Conservation (phyloP, 2,329 filamentous ascomycete genomes). For the Xylariaceae sp. region DNA sequence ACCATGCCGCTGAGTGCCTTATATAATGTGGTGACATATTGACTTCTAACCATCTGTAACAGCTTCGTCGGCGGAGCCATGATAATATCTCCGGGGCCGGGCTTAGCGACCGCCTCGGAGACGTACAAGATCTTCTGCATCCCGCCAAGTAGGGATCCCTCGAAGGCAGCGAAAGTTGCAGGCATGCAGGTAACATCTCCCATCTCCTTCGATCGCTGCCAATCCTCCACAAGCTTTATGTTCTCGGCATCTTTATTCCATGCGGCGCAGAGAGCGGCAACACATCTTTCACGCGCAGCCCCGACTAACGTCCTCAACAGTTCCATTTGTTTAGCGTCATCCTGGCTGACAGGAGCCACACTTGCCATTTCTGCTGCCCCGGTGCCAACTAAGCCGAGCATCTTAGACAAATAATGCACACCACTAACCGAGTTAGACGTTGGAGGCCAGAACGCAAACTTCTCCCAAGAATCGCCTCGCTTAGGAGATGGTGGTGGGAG, state of each 20-base stretch:
- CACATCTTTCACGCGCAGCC: constrained; percentile 80
- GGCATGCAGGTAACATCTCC: constrained; percentile 93
- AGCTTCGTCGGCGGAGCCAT: constrained; percentile 85
- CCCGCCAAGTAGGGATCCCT: constrained; percentile 78
- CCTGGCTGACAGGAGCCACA: constrained; percentile 67
- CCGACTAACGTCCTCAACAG: constrained; percentile 77
- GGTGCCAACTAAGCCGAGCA: constrained; percentile 81
- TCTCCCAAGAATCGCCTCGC: constrained; percentile 86
- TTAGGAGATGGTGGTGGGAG: constrained; percentile 78
- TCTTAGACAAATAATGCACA: constrained; percentile 86
- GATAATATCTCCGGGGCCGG: constrained; percentile 77
- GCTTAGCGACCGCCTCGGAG: constrained; percentile 79
- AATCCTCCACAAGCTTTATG: constrained; percentile 91
- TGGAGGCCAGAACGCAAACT: constrained; percentile 95
- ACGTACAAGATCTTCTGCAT: constrained; percentile 97
- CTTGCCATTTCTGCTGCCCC: constrained; percentile 86
- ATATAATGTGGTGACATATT: constrained; percentile 93
- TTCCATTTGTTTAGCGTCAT: constrained; percentile 67
- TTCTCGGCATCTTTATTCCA: constrained; percentile 96
- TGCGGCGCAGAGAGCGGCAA: constrained; percentile 82
- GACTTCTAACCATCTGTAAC: constrained; percentile 85
- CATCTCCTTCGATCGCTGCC: constrained; percentile 81
- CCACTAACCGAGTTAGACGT: constrained; percentile 90
- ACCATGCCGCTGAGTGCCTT: constrained; percentile 95
- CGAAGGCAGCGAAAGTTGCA: constrained; percentile 81